Evolutionary conservation across 495 filamentous ascomycete genomes (phyloP).

Genomic region (Melanomma pulvis-pyrius): DNA sequence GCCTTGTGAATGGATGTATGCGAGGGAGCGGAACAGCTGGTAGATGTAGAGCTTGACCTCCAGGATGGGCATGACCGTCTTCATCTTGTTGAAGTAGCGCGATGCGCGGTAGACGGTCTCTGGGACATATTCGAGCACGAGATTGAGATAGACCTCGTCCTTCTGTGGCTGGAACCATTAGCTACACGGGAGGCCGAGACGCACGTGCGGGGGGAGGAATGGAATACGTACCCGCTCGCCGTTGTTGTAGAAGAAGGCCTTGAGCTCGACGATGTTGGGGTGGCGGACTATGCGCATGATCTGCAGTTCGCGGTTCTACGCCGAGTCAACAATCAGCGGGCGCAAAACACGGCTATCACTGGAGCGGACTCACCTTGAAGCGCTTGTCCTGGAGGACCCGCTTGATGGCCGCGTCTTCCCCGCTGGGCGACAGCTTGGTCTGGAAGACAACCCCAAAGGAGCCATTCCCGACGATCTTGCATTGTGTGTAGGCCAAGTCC

Average conservation of each 20-base stretch:
- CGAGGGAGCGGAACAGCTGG: conserved; percentile 95
- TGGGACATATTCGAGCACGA: conserved; percentile 97
- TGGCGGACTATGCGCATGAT: conserved; percentile 99
- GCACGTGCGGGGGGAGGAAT: conserved; percentile 30
- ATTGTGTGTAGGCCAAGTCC: conserved; percentile 97
- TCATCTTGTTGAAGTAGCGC: conserved; percentile 99
- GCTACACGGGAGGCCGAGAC: conserved; percentile 11
- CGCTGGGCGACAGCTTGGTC: conserved; percentile 94
- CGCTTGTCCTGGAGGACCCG: conserved; percentile 97
- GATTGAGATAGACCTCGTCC: conserved; percentile 98
- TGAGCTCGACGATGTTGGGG: conserved; percentile 97
- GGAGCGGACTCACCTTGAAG: conserved; percentile 74
- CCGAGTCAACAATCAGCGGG: conserved; percentile 44
- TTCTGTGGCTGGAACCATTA: conserved; percentile 47
- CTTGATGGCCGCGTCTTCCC: conserved; percentile 98
- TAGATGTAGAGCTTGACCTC: conserved; percentile 99
- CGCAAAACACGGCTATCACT: conserved; percentile 5
- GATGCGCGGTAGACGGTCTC: conserved; percentile 99
- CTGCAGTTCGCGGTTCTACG: conserved; percentile 94
- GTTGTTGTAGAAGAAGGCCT: conserved; percentile 99
- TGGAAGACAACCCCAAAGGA: conserved; percentile 99
- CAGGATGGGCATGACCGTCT: conserved; percentile 98
- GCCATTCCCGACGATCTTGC: conserved; percentile 99
- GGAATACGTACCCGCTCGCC: conserved; percentile 78
- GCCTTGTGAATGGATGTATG: conserved; percentile 98